Conservation (phyloP, 345 rosid species). For the Populus deltoides region DNA sequence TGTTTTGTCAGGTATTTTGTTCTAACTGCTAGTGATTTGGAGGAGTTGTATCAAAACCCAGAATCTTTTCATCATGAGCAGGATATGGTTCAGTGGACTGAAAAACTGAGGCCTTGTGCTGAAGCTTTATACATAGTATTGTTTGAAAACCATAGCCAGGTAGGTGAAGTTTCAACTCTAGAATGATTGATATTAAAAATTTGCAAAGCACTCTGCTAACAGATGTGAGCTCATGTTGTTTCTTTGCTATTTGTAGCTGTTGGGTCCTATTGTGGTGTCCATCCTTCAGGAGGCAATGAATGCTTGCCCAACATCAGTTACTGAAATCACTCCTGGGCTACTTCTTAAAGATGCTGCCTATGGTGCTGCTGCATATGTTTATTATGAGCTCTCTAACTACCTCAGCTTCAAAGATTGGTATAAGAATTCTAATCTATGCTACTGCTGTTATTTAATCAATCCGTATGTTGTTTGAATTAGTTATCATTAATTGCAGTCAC, state of each 20-base stretch:
- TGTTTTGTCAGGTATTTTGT: conserved; percentile 74
- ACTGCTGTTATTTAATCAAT: conserved; percentile 10
- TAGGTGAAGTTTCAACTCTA: conserved; percentile 42
- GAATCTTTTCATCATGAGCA: conserved; percentile 99
- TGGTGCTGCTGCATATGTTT: conserved; percentile 96
- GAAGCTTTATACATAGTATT: conserved; percentile 96
- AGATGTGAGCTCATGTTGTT: conserved; percentile 21
- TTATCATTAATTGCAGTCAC: neutral
- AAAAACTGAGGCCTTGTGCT: conserved; percentile 94
- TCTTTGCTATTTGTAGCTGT: conserved; percentile 49
- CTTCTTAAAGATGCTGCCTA: conserved; percentile 97
- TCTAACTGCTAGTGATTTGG: conserved; percentile 78
- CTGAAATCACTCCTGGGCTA: conserved; percentile 79
- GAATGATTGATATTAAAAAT: neutral
- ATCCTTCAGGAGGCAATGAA: conserved; percentile 94
- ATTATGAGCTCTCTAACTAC: conserved; percentile 96
- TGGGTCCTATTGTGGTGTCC: conserved; percentile 89
- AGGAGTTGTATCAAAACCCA: conserved; percentile 87
- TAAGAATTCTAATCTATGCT: conserved; percentile 18
- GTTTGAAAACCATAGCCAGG: conserved; percentile 95
- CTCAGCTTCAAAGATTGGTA: conserved; percentile 93
- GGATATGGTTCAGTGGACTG: conserved; percentile 98
- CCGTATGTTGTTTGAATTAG: neutral
- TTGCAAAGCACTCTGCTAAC: neutral
- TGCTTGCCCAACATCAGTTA: conserved; percentile 73